Evolutionary conservation across 805 yeast genomes (phyloP).

Genomic region (Metschnikowia lunata): DNA sequence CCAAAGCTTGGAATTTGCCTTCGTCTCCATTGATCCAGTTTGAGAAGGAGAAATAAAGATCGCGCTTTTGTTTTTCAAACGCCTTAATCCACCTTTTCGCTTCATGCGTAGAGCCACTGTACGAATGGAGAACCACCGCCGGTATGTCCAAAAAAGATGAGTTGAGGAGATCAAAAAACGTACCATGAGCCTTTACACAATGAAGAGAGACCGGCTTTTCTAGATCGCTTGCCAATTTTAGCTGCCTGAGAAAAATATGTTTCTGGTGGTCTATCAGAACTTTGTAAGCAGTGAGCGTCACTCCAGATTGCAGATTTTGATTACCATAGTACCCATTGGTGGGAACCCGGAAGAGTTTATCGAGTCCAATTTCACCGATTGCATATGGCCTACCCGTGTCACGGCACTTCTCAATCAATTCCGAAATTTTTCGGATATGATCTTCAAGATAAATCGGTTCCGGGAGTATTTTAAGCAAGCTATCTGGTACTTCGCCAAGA

Average conservation of each 20-base stretch:
- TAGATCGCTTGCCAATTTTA: slow-evolving; percentile 49
- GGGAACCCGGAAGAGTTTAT: slow-evolving; percentile 70
- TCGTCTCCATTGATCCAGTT: slow-evolving; percentile 42
- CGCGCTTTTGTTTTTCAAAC: slow-evolving; percentile 21
- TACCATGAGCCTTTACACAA: slow-evolving; percentile 77
- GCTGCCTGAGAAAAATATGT: slow-evolving; percentile 44
- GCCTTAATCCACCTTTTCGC: slow-evolving; percentile 44
- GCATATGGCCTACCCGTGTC: slow-evolving; percentile 24
- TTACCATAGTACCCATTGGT: slow-evolving; percentile 50
- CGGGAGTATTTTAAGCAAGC: slow-evolving; percentile 51
- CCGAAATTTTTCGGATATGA: slow-evolving; percentile 30
- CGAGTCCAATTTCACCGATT: slow-evolving; percentile 91
- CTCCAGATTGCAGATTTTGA: slow-evolving; percentile 7
- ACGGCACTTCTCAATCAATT: slow-evolving; percentile 16
- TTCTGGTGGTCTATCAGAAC: slow-evolving; percentile 68
- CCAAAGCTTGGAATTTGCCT: slow-evolving; percentile 22
- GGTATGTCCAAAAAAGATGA: slow-evolving; percentile 22
- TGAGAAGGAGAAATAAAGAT: slow-evolving; percentile 52
- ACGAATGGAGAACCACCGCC: slow-evolving; percentile 72
- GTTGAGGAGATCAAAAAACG: slow-evolving; percentile 39
- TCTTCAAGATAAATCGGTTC: slow-evolving; percentile 47
- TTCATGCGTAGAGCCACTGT: slow-evolving; percentile 76
- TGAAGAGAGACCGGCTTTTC: slow-evolving; percentile 67
- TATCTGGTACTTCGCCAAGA: slow-evolving; percentile 39
- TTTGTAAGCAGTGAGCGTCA: slow-evolving; percentile 41